Evolutionary conservation across 805 yeast species (phyloP).

Genomic region (Spathaspora sp.): DNA sequence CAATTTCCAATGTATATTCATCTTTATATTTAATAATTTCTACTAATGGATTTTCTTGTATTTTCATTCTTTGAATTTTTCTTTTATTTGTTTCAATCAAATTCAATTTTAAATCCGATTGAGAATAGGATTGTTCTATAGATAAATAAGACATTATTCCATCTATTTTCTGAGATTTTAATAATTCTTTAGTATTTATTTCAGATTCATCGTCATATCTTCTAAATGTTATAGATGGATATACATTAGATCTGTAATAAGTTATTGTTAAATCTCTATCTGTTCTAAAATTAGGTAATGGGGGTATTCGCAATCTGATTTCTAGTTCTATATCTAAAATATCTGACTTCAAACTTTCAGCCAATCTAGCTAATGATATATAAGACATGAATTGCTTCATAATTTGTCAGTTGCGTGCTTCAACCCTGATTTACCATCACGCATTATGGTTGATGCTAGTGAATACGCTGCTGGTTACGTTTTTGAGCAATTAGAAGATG

Average conservation of each 20-base stretch:
- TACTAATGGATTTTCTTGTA: not conserved
- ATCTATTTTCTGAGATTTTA: no score
- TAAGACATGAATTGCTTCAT: no score
- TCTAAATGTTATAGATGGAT: not conserved
- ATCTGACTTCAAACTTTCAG: no score
- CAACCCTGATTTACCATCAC: not conserved
- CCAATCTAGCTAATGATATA: no score
- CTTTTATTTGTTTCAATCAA: not conserved
- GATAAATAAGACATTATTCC: not conserved
- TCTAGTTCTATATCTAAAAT: not conserved
- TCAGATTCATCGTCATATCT: not conserved
- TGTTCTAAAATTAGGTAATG: not conserved
- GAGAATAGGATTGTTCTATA: not conserved
- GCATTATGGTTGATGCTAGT: not conserved
- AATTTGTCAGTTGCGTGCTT: no score
- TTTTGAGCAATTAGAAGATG: not conserved
- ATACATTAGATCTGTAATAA: not conserved
- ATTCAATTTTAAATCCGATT: not conserved
- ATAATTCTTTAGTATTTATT: not conserved
- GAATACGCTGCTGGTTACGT: not conserved
- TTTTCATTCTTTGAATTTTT: not conserved
- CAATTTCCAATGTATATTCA: not conserved
- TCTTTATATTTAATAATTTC: not conserved
- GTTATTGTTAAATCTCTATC: not conserved
- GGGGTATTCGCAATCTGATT: not conserved